Conservation (phyloP, 2,329 filamentous ascomycete species). For the Alternaria triticina region DNA sequence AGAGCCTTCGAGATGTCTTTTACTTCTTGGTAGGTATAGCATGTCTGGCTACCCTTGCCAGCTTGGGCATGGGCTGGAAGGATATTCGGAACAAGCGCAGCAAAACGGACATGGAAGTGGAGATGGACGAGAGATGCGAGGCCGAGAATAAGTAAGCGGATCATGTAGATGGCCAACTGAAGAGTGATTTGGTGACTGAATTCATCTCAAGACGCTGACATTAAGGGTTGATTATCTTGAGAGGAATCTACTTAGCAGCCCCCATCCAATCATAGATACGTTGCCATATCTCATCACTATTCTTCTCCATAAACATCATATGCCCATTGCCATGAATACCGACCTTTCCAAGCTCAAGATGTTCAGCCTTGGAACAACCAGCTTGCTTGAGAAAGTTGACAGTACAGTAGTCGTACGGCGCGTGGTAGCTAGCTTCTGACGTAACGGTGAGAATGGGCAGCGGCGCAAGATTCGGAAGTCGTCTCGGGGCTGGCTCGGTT, state of each 20-base stretch:
- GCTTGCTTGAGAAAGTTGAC: constrained; percentile 57
- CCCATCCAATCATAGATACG: constrained; percentile 1
- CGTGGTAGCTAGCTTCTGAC: constrained; percentile 50
- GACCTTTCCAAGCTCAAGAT: constrained; percentile 12
- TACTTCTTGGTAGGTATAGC: constrained; percentile 27
- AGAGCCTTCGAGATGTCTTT: constrained; percentile 34
- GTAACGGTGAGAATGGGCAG: constrained; percentile 60
- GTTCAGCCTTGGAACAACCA: constrained; percentile 12
- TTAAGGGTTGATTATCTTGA: background rate
- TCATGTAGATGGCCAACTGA: background rate
- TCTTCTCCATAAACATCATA: constrained; percentile 7
- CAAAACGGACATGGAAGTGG: background rate
- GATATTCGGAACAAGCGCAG: constrained; percentile 27
- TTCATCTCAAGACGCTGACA: background rate
- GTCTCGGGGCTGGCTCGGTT: constrained; percentile 38
- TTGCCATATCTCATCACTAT: background rate
- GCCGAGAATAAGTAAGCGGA: background rate
- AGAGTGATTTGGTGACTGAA: background rate
- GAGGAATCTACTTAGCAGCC: background rate
- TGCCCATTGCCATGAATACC: constrained; percentile 5
- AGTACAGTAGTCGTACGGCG: constrained; percentile 61
- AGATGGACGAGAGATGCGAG: background rate
- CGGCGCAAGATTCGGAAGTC: constrained; percentile 56
- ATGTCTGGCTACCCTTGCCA: constrained; percentile 12
- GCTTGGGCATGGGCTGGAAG: constrained; percentile 33